Percentiles rank a stretch among this genome's conserved stretches.
Evolutionary conservation across 176 grass and related monocot species (phyloP).

Genomic region (Triticum dicoccoides): DNA sequence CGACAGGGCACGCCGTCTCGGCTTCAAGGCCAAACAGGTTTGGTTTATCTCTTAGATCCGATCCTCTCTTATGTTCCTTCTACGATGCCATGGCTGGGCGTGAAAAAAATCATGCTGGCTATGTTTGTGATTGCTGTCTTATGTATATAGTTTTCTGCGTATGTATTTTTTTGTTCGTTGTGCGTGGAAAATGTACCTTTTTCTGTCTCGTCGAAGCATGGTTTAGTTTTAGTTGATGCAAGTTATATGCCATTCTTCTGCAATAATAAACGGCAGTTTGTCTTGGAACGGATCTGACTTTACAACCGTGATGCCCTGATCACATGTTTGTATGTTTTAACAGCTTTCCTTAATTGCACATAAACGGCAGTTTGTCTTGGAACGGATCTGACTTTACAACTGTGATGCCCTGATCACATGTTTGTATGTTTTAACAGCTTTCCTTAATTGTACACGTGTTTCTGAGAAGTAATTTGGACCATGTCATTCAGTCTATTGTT

Average conservation of each 20-base stretch:
- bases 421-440: not conserved
- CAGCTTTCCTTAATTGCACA: not conserved
- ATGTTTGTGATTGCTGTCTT: not conserved
- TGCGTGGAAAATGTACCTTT: too few species aligned
- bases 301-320: not conserved
- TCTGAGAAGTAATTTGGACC: not conserved
- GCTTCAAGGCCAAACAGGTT: conserved; percentile 91
- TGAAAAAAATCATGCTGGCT: not conserved
- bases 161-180: not conserved
- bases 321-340: not conserved
- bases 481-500: not conserved
- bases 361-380: not conserved
- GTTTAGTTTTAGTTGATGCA: not conserved
- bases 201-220: not conserved
- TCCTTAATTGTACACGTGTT: not conserved
- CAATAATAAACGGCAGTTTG: not conserved
- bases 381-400: not conserved
- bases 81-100: not conserved
- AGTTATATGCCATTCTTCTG: not conserved
- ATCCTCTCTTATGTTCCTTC: not conserved
- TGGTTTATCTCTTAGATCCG: conserved; percentile 4
- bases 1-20: conserved; percentile 82
- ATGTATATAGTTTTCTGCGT: not conserved
- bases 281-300: not conserved
- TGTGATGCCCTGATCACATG: too few species aligned